A percentile compares a stretch with the other conserved stretches of the same genome.
Conservation (phyloP, 768 basidiomycete species). For the Russula olivacea region DNA sequence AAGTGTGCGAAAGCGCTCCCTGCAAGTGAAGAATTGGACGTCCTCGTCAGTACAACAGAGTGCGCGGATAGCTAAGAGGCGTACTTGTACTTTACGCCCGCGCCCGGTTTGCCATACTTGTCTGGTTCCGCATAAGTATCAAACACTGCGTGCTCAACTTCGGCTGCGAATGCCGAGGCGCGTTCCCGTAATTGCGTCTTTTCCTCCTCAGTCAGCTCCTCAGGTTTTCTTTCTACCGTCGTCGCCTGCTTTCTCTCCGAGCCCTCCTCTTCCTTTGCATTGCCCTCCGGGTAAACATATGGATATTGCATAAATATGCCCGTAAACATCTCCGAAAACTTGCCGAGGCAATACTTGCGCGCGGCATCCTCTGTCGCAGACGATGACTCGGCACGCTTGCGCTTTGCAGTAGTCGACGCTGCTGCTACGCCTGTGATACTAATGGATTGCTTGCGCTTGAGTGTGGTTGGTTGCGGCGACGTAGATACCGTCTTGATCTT, state of each 20-base stretch:
- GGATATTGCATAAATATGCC: constrained; percentile 71
- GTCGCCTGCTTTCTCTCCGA: not conserved
- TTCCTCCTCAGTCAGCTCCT: constrained; percentile 47
- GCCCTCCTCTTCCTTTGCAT: constrained; percentile 12
- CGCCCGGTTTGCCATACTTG: constrained; percentile 55
- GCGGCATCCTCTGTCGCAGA: constrained; percentile 55
- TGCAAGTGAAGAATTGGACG: constrained; percentile 30
- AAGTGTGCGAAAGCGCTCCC: constrained; percentile 87
- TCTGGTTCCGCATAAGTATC: constrained; percentile 74
- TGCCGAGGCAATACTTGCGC: constrained; percentile 74
- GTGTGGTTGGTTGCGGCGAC: constrained; percentile 4
- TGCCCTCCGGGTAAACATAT: constrained; percentile 34
- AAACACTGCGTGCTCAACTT: constrained; percentile 72
- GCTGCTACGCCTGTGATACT: constrained; percentile 29
- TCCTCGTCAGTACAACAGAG: not conserved
- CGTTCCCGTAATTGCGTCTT: constrained; percentile 52
- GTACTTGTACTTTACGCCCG: constrained; percentile 78
- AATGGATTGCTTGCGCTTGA: constrained; percentile 49
- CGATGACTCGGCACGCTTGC: constrained; percentile 38
- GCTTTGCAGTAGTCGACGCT: constrained; percentile 40
- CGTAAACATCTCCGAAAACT: constrained; percentile 64
- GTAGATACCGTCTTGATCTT: constrained; percentile 6
- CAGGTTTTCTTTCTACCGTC: constrained; percentile 19
- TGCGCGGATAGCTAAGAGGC: constrained; percentile 27
- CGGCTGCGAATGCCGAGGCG: constrained; percentile 58